Percentiles rank a stretch among this genome's conserved stretches.
Evolutionary conservation across 164 flowering plant genomes (phyloP).

Genomic region (Macadamia integrifolia): DNA sequence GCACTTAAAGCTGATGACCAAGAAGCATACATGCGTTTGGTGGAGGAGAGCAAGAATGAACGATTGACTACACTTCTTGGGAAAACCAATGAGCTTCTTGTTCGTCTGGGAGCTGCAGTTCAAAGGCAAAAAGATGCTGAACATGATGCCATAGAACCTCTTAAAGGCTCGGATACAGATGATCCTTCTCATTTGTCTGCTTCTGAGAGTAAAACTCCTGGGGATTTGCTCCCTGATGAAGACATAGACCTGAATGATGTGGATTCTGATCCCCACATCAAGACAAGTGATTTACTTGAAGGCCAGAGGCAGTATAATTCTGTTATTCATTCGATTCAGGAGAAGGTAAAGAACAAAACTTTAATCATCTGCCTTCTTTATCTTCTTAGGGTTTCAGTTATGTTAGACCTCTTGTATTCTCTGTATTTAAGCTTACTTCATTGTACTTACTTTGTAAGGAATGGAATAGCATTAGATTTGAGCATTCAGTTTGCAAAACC

Average conservation of each 20-base stretch:
- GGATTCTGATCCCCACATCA: constrained; percentile 46
- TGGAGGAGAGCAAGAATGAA: constrained; percentile 98
- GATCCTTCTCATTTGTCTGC: constrained; percentile 42
- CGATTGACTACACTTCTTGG: constrained; percentile 82
- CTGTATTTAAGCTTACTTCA: not conserved
- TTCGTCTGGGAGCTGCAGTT: constrained; percentile 90
- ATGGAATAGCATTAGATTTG: not conserved
- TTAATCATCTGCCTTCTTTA: not conserved
- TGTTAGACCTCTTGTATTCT: not conserved
- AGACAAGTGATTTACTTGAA: constrained; percentile 75
- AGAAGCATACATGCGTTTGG: constrained; percentile 95
- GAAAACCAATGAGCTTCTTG: constrained; percentile 90
- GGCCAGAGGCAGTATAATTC: constrained; percentile 97
- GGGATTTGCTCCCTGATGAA: constrained; percentile 41
- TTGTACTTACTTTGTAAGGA: not conserved
- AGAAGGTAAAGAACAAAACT: constrained; percentile 50
- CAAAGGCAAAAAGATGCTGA: constrained; percentile 85
- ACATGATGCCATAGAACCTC: constrained; percentile 54
- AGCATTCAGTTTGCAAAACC: not conserved
- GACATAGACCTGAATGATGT: constrained; percentile 36
- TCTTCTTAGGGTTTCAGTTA: not conserved
- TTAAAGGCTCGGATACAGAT: constrained; percentile 47
- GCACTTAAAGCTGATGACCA: constrained; percentile 95
- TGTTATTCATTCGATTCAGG: constrained; percentile 85
- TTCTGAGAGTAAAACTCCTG: constrained; percentile 36